A percentile compares a stretch with the other conserved stretches of the same genome.
Evolutionary conservation across 2,329 filamentous ascomycete genomes (phyloP).

Genomic region (Fusarium pseudograminearum): DNA sequence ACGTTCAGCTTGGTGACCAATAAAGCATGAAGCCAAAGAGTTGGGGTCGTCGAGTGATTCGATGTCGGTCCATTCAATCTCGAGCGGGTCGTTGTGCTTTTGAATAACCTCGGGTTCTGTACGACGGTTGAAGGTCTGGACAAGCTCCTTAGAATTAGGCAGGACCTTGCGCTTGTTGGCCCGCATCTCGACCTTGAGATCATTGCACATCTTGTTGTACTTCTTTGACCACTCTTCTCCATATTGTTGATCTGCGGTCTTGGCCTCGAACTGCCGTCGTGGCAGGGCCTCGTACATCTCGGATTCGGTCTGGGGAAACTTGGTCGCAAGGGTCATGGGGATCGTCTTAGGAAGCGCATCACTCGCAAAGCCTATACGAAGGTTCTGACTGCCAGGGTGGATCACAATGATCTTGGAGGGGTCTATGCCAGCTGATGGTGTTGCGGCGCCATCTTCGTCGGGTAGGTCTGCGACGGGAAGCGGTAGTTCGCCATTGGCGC

Average conservation of each 20-base stretch:
- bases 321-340: conserved; percentile 90
- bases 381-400: conserved; percentile 93
- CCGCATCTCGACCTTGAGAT: conserved; percentile 91
- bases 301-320: conserved; percentile 81
- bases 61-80: conserved; percentile 95
- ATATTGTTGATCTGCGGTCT: conserved; percentile 80
- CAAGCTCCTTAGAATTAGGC: conserved; percentile 97
- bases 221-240: conserved; percentile 82
- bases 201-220: conserved; percentile 85
- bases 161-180: conserved; percentile 93
- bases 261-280: conserved; percentile 72
- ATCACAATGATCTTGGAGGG: conserved; percentile 95
- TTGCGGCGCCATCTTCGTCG: conserved; percentile 67
- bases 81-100: conserved; percentile 92
- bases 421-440: conserved; percentile 71
- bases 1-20: conserved; percentile 83
- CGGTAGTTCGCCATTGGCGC: conserved; percentile 74
- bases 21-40: conserved; percentile 72
- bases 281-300: conserved; percentile 86
- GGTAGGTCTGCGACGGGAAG: conserved; percentile 70
- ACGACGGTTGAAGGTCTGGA: conserved; percentile 92
- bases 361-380: conserved; percentile 94
- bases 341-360: conserved; percentile 95
- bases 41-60: conserved; percentile 74
- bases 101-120: conserved; percentile 87